Percentiles rank a stretch among this genome's conserved stretches.
Evolutionary conservation across 2,329 filamentous ascomycete genomes (phyloP).

Genomic region (Plenodomus lindquistii): DNA sequence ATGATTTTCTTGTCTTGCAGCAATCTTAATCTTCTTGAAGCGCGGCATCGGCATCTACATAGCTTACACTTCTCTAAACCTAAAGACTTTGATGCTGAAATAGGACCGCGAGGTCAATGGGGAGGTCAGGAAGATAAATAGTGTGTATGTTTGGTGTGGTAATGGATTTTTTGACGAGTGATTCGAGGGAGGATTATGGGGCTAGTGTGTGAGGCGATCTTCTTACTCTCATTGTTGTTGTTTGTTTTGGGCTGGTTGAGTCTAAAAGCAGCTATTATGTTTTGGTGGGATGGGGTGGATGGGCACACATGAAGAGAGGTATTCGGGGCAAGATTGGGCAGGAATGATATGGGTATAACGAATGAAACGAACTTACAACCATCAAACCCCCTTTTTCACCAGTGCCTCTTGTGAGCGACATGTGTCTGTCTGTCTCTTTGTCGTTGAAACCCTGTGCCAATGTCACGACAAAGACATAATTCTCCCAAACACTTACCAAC

Average conservation of each 20-base stretch:
- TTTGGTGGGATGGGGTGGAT: neutral
- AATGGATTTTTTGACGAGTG: constrained; percentile 7
- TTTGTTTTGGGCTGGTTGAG: constrained; percentile 4
- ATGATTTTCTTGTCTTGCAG: constrained; percentile 8
- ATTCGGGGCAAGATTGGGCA: neutral
- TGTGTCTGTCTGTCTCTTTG: too few relatives aligned
- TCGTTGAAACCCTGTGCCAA: too few relatives aligned
- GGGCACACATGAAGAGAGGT: neutral
- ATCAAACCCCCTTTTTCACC: neutral
- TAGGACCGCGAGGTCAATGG: constrained; percentile 28
- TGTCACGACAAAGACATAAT: too few relatives aligned
- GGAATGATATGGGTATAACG: constrained; percentile 7
- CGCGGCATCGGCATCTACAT: constrained; percentile 1
- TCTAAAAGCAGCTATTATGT: constrained; percentile 10
- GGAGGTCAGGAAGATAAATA: neutral
- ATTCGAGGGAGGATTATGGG: neutral
- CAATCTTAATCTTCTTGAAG: constrained; percentile 9
- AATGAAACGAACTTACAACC: constrained; percentile 9
- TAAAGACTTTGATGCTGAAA: constrained; percentile 22
- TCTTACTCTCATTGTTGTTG: constrained; percentile 6
- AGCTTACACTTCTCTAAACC: constrained; percentile 14
- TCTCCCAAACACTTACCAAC: too few relatives aligned
- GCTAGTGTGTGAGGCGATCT: constrained; percentile 1
- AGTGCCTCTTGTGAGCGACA: neutral
- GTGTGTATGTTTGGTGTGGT: constrained; percentile 3